Evolutionary conservation across 192 early-diverging fungal species (phyloP), one percentile per base, ranked within the genome.

Genomic region (Gamsiella multidivaricata): DNA sequence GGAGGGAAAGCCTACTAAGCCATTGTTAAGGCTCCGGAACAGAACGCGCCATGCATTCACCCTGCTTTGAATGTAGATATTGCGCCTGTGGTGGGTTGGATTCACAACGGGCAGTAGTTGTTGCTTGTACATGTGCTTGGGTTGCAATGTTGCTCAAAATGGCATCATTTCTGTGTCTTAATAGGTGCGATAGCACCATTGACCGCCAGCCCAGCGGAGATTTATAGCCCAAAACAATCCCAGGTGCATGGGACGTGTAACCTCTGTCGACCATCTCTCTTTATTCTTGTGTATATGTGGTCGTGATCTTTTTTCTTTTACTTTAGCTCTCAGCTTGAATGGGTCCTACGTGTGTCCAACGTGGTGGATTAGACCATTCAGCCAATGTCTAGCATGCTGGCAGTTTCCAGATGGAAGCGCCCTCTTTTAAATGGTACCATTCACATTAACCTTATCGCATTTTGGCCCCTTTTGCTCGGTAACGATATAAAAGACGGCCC

Each of bases 401-500:
- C 45, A 46, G 4, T 46, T 46, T 12, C 15, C 17, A 46, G 45
- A 46, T 46, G 45, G n/a, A 46, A 18, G 10, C 45, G 45, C 17
- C 45, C n/a, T 58, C 18, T 10, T 5, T 10, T 41, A 43, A 31
- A 60, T 60, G 58, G 58, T 42, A 60, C 58, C 58, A 60, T 60
- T 60, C 14, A 41, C 39, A 7, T 7, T 14, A 10, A 41, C 39
- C 14, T 18, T n/a, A n/a, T 46, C 45, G 5, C 45, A 47, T 29
- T 23, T 50, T 14, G 0, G 6, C 14, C 57, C 2, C 31, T 37
- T 14, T 52, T 54, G 12, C 34, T 67, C 65, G 65, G 65, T 57
- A 54, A 43, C 33, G 6, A 7, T 67, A 67, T 67, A 67, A 22
- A 65, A 67, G n/a, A n/a, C n/a, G n/a, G n/a, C n/a, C n/a, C n/a